Percentiles rank a stretch among this genome's conserved stretches.
phyloP scores from a whole-genome alignment of 192 early-diverging fungal genomes.

The Rhizophagus sp. region DNA sequence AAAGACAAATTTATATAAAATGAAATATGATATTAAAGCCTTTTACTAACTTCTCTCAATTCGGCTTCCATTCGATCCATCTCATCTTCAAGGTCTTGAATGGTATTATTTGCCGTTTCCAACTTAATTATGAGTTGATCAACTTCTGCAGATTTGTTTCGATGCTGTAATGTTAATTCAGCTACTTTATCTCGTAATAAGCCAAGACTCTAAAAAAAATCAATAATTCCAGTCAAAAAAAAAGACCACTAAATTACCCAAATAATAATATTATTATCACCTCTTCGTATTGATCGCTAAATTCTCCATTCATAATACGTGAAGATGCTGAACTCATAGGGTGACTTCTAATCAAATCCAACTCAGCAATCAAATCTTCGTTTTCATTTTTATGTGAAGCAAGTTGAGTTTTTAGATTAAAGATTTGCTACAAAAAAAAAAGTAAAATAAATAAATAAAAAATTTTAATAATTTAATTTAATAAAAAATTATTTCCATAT shows the following conservation, averaged over 20 bases:
- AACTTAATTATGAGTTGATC: constrained; percentile 35
- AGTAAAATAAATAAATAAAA: too few species aligned
- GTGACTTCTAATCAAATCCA: constrained; percentile 26
- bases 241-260: background rate
- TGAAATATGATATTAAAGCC: background rate
- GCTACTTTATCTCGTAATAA: constrained; percentile 39
- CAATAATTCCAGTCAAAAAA: background rate
- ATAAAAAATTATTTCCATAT: too few species aligned
- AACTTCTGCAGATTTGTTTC: constrained; percentile 45
- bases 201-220: constrained; percentile 13
- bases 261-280: background rate
- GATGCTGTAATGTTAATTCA: constrained; percentile 43
- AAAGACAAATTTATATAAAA: background rate
- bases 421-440: constrained; percentile 21
- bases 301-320: constrained; percentile 27
- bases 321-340: constrained; percentile 11
- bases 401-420: constrained; percentile 23
- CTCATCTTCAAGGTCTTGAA: constrained; percentile 32
- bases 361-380: constrained; percentile 18
- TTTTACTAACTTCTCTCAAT: constrained; percentile 29
- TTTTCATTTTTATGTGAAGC: background rate
- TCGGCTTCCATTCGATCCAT: constrained; percentile 6
- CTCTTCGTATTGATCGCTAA: constrained; percentile 33
- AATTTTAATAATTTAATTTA: too few species aligned
- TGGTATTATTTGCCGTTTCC: constrained; percentile 28